Base-by-base conservation (phyloP, 495 filamentous ascomycete genomes). In the Podospora didyma region DNA sequence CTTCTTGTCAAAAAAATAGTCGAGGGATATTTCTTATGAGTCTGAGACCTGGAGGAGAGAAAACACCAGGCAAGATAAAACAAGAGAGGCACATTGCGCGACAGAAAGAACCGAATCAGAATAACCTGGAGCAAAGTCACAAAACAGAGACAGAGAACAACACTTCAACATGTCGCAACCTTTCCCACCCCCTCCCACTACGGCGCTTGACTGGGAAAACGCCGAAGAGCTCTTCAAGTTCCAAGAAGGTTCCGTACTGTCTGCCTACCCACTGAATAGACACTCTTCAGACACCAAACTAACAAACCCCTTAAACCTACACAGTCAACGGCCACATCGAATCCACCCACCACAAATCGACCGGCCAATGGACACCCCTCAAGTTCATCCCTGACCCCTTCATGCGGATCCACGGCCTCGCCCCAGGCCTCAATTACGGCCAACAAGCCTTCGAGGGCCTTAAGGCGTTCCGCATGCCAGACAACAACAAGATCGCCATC, bases 371-470 rank as follows among this genome's bases (percentile, higher is more conserved):
- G 41, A n/a, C 41, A 9, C 26, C 26, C 3, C 26, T 31, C 4
- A 31, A 31, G 26, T 74, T 79, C 58, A 71, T 78, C 21, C 21
- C 62, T n/a, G 70, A 75, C 60, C 73, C 73, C 2, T 73, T 66
- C 57, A 57, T 80, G 0, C 63, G 63, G 2, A 62, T 78, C 37
- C 72, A 75, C 51, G 77, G 75, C 48, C 69, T 80, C 11, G 65
- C 72, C 19, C 73, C 77, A 2, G 74, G 61, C 24, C 63, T 80
- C 7, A 78, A 78, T 63, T 80, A 79, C 62, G 76, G 72, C 2
- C 66, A 73, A 49, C 68, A 73, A 54, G 59, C 52, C 19, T 73
- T 54, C 48, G 72, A 72, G 52, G 66, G 69, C 42, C 49, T 70
- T 23, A 65, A 65, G 7, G 75, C 75, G 23, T 70, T 65, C 63